Evolutionary conservation across 768 basidiomycete species (phyloP), one percentile per base, ranked within the genome.

Genomic region (Amanita subjunquillea): DNA sequence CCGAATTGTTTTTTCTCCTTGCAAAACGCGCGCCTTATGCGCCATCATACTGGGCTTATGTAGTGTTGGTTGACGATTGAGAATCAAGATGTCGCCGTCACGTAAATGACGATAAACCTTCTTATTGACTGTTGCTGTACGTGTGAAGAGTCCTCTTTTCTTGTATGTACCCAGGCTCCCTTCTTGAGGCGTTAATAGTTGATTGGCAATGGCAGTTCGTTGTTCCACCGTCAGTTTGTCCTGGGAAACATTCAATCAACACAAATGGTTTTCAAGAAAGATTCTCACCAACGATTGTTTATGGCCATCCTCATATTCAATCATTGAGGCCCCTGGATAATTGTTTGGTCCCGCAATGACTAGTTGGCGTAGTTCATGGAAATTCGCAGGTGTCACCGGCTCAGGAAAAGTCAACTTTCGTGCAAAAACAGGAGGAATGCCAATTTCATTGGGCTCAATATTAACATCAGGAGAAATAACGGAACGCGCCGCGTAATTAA

Each of bases 1-100:
- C 12, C 96, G 81, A 64, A 99, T 98, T 0, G 96, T 98, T 74
- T 97, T 99, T 69, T 99, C 96, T 23, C 95, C 96, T 56, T 83
- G 79, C 56, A 99, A 67, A 17, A 98, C 87, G 53, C 85, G 85
- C 13, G 95, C 95, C 59, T 81, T 87, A 65, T 99, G 96, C 6
- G 85, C 86, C 96, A 99, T 99, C 95, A 99, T 99, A 75, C 90
- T 92, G 20, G 96, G 95, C 64, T 99, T 99, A 66, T 99, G 96
- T 49, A 99, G 75, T 1, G 96, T 98, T 6, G 96, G 96, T 72
- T 99, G 96, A 48, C 96, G 87, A 64, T 99, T 99, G 37, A 99
- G 74, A 59, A 99, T 89, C 53, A 99, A 71, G 51, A 95, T 86
- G 64, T 99, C 96, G 2, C 96, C 96, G 66, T 98, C 92, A 39